These are phyloP conservation scores for Vigna reflexopilosa DNA, from an alignment of 306 rosid species.

Conservation along the genomic window DNA sequence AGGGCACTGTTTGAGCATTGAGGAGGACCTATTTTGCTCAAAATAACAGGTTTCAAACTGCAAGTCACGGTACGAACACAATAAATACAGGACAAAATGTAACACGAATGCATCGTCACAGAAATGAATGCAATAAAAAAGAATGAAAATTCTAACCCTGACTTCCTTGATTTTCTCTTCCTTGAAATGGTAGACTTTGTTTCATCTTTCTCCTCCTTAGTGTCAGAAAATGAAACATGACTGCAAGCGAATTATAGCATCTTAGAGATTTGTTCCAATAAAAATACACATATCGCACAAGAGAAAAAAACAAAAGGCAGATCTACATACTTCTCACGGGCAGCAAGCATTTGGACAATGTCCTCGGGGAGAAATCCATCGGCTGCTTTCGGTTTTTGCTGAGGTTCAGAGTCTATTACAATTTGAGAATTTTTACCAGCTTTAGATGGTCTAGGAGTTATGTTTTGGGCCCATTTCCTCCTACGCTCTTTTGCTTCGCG, in stretches of 20 bases:
- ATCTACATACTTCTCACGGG: slow-evolving; percentile 82
- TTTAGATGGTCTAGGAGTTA: slow-evolving; percentile 66
- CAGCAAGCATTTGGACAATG: slow-evolving; percentile 80
- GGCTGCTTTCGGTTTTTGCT: slow-evolving; percentile 42
- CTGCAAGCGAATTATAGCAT: slow-evolving; percentile 54
- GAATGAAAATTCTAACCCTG: slow-evolving; percentile 62
- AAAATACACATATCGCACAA: slow-evolving; percentile 16
- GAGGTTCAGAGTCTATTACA: slow-evolving; percentile 47
- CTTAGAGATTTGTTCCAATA: slow-evolving; percentile 32
- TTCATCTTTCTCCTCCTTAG: slow-evolving; percentile 64
- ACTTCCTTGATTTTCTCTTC: slow-evolving; percentile 63
- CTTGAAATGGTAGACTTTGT: slow-evolving; percentile 49
- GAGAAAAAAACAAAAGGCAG: slow-evolving; percentile 2
- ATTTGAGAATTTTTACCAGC: slow-evolving; percentile 47
- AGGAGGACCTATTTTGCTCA: slow-evolving; percentile 66
- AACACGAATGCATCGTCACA: slow-evolving; percentile 8
- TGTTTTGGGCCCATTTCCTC: slow-evolving; percentile 70
- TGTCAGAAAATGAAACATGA: slow-evolving; percentile 61
- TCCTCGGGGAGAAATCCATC: slow-evolving; percentile 75
- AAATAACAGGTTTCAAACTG: slow-evolving; percentile 70
- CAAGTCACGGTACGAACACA: slow-evolving; percentile 37
- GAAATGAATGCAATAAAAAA: background rate
- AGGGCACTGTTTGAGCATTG: slow-evolving; percentile 71
- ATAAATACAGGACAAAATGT: slow-evolving; percentile 12
- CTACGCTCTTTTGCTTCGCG: slow-evolving; percentile 80